Conservation (phyloP, 257 asterid genomes). For the Knoxia roxburghii region DNA sequence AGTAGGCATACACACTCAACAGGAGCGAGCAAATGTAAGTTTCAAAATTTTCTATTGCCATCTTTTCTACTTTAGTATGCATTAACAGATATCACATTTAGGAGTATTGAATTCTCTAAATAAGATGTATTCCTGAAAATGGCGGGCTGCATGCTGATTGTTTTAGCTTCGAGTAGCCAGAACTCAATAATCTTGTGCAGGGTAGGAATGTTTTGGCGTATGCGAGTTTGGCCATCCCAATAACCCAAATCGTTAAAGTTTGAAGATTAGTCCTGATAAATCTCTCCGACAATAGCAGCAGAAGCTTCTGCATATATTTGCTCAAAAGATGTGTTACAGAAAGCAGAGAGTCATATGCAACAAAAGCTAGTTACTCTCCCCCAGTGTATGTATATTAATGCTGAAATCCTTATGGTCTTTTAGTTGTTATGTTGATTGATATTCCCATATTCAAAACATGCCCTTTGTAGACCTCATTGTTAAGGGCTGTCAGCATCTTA, state of each 20-base stretch:
- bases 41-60: slow-evolving; percentile 10
- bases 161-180: too few species aligned
- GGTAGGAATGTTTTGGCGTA: slow-evolving; percentile 26
- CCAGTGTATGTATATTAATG: too few species aligned
- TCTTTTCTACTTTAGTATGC: slow-evolving; percentile 1
- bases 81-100: background rate
- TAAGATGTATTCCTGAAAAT: background rate
- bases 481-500: too few species aligned
- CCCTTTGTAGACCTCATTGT: too few species aligned
- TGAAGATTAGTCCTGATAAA: slow-evolving; percentile 12
- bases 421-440: too few species aligned
- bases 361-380: too few species aligned
- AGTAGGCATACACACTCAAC: too few species aligned
- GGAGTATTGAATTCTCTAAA: background rate
- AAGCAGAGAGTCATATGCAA: too few species aligned
- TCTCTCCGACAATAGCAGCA: background rate
- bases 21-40: too few species aligned
- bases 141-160: background rate
- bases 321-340: too few species aligned
- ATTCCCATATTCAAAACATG: too few species aligned
- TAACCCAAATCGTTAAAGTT: slow-evolving; percentile 2
- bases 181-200: slow-evolving; percentile 15
- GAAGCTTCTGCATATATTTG: too few species aligned
- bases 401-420: background rate
- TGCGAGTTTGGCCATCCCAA: slow-evolving; percentile 41